Conservation (phyloP, 2,329 filamentous ascomycete species). For the Pleurostoma richardsiae region DNA sequence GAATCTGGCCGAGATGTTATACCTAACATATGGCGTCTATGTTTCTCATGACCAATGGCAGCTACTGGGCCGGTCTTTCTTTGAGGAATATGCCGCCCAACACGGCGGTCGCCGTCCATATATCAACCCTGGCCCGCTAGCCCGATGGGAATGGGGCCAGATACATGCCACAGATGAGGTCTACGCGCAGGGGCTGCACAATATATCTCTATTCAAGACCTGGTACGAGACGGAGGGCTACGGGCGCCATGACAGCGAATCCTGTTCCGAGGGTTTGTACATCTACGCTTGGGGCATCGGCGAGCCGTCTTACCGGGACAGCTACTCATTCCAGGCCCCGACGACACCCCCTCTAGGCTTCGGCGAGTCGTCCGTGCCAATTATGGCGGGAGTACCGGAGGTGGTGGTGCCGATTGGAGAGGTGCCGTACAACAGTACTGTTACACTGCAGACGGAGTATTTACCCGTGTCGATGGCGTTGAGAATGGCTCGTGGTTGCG, state of each 20-base stretch:
- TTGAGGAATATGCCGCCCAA: background rate
- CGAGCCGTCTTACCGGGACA: slow-evolving; percentile 6
- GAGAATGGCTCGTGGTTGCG: slow-evolving; percentile 14
- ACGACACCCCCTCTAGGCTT: slow-evolving; percentile 4
- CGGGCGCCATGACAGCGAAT: slow-evolving; percentile 5
- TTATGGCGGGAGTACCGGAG: slow-evolving; percentile 1
- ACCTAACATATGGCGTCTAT: background rate
- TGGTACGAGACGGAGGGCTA: slow-evolving; percentile 10
- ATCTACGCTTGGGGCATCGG: slow-evolving; percentile 5
- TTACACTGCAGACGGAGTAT: background rate
- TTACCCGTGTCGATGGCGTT: slow-evolving; percentile 3
- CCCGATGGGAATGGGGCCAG: slow-evolving; percentile 1
- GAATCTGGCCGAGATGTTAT: background rate
- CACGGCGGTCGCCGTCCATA: background rate
- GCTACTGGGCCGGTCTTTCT: background rate
- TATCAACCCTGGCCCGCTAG: slow-evolving; percentile 1
- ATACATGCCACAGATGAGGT: slow-evolving; percentile 5
- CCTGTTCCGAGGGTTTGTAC: slow-evolving; percentile 9
- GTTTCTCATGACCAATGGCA: background rate
- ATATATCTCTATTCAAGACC: slow-evolving; percentile 5
- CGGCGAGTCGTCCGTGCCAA: background rate
- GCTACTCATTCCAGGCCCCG: background rate
- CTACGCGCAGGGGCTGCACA: slow-evolving; percentile 4
- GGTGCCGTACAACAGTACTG: slow-evolving; percentile 2
- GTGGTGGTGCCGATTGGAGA: slow-evolving; percentile 7